A percentile compares a stretch with the other conserved stretches of the same genome.
phyloP scores from a whole-genome alignment of 2,329 filamentous ascomycete genomes.

The Rachicladosporium sp. region DNA sequence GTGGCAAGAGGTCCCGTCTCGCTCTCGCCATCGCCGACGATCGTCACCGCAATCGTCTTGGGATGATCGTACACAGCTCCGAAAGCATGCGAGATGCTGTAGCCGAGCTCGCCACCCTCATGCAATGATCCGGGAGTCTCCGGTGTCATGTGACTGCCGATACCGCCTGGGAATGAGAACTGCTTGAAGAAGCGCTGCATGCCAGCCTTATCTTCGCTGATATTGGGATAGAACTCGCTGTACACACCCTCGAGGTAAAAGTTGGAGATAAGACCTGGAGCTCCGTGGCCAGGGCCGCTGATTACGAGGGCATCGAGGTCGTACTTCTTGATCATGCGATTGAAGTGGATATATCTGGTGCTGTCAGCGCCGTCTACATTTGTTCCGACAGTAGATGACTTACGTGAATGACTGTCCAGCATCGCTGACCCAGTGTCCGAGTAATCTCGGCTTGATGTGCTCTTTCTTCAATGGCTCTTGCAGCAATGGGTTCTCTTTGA shows the following conservation, averaged over 20 bases:
- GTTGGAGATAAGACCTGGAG: slow-evolving; percentile 63
- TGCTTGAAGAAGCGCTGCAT: slow-evolving; percentile 69
- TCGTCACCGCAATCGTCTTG: slow-evolving; percentile 59
- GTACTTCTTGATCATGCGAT: slow-evolving; percentile 70
- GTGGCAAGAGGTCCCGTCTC: slow-evolving; percentile 70
- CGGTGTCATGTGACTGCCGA: slow-evolving; percentile 65
- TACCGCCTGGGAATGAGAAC: slow-evolving; percentile 70
- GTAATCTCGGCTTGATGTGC: slow-evolving; percentile 60
- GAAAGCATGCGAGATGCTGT: slow-evolving; percentile 67
- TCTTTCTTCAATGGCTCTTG: slow-evolving; percentile 55
- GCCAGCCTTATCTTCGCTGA: slow-evolving; percentile 54
- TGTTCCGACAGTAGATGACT: slow-evolving; percentile 1
- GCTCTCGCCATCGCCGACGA: slow-evolving; percentile 72
- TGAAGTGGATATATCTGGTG: slow-evolving; percentile 59
- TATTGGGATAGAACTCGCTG: slow-evolving; percentile 64
- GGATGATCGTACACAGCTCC: slow-evolving; percentile 66
- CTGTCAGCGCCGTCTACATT: slow-evolving; percentile 4
- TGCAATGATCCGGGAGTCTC: slow-evolving; percentile 61
- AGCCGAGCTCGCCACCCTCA: slow-evolving; percentile 72
- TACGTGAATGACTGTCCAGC: slow-evolving; percentile 66
- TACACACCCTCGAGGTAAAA: slow-evolving; percentile 68
- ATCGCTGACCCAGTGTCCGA: slow-evolving; percentile 70
- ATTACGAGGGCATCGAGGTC: slow-evolving; percentile 61
- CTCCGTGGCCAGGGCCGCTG: slow-evolving; percentile 66
- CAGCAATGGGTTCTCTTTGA: slow-evolving; percentile 61